Base-by-base conservation (phyloP, 169 alveolate genomes). In the Neospora caninum region DNA sequence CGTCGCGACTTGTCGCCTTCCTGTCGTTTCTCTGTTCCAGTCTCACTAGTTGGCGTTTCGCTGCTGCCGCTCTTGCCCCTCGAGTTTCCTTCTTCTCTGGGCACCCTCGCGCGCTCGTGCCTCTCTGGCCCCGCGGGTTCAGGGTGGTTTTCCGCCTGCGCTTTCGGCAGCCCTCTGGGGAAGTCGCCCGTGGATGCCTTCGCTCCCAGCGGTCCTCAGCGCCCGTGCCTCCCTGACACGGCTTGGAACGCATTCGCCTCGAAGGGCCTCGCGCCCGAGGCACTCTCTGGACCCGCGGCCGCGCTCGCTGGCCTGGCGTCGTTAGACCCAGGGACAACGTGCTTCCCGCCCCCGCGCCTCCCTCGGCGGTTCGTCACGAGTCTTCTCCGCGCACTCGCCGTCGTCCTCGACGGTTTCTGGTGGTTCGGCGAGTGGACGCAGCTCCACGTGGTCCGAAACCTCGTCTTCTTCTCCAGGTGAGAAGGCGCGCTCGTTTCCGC, bases 341-440 rank as follows among this genome's bases (percentile, higher is more conserved):
- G 39, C 27, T 49, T 78, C 78, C 43, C 88, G 25, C 94, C 94
- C 1, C 94, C 94, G 13, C 94, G 94, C 25, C 94, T 73, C 43
- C 83, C 67, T 31, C 94, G 89, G 39, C 82, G 54, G 38, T 91
- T 91, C 38, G 67, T 80, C 45, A 20, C 67, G 34, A 69, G 49
- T 45, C 64, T 73, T 10, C 58, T 43, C 58, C 83, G 64, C 31
- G 88, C 88, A 6, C 89, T 91, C n/a, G 41, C 94, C n/a, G 49
- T 45, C 16, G 89, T 91, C n/a, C 89, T 91, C 25, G 94, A 73
- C 31, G 83, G 94, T 38, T 42, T 91, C 53, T 91, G 94, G 94
- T 43, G 89, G 38, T 78, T 69, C 31, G 94, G 94, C 38, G 94
- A 91, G 49, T 91, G 94, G 94, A 64, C 82, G 39, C 94, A 91